Evolutionary conservation across 1,284 basidiomycete genomes (phyloP), one percentile per base, ranked within the genome.

Genomic region (Gymnopus androsaceus): DNA sequence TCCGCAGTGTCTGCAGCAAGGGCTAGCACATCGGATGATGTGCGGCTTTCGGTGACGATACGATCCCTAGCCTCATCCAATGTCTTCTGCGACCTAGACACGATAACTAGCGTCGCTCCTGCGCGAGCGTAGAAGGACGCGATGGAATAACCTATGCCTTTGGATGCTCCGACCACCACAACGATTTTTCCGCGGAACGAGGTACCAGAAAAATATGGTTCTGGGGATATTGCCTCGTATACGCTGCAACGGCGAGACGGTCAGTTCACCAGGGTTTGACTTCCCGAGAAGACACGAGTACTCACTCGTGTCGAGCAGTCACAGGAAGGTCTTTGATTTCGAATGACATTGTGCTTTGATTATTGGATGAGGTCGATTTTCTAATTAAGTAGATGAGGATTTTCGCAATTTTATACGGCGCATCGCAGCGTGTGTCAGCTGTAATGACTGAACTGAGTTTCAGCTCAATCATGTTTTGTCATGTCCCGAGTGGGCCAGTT

Each of bases 101-200:
- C 36, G 21, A 56, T 41, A n/a, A 30, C 46, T 8, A 56, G n/a
- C 7, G 11, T 31, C 9, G 47, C 46, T 7, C 54, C 48, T 21
- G 54, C 36, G 12, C 47, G 34, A 12, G 47, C 54, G 48, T 56
- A 56, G 27, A 49, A 45, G 14, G 23, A 30, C 3, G 54, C 47
- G 21, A 45, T 56, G 17, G 46, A 36, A 23, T 42, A 19, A 14
- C 54, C 54, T 27, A 56, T 56, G 9, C 54, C 48, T 21, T 47
- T 41, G 17, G 54, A 56, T 8, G 37, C 54, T 38, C 54, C 54
- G 31, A 40, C 41, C 3, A 56, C 41, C 31, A 56, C 11, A 25
- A 56, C 55, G 17, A 51, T 34, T 31, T 57, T 51, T 4, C 23
- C 37, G 27, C 15, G 27, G n/a, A 45, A 45, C 25, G 50, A 41